These are phyloP conservation scores for Nitzschia palea DNA, from an alignment of 108 stramenopile species.

Conservation along the genomic window DNA sequence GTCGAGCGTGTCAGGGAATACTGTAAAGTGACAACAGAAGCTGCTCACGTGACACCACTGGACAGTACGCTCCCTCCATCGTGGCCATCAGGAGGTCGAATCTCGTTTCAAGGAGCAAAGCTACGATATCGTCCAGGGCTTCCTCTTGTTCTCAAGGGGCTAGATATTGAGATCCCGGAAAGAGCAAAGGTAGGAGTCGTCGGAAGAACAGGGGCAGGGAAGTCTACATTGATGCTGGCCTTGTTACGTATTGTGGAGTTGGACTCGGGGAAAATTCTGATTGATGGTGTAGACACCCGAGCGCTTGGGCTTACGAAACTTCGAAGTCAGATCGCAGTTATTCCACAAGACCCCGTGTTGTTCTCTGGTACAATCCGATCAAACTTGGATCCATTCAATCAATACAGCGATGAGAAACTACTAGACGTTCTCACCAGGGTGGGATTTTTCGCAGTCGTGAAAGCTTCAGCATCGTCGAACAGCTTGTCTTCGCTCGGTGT, in stretches of 20 bases:
- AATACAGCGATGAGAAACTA: constrained; percentile 54
- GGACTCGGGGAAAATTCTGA: constrained; percentile 63
- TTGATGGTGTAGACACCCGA: constrained; percentile 88
- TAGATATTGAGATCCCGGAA: constrained; percentile 67
- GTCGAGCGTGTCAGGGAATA: constrained; percentile 89
- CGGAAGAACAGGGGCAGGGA: constrained; percentile 75
- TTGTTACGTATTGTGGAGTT: constrained; percentile 80
- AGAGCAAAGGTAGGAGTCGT: constrained; percentile 82
- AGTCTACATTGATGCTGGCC: constrained; percentile 87
- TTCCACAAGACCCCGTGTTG: constrained; percentile 96
- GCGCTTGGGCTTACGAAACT: constrained; percentile 76
- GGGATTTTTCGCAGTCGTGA: constrained; percentile 39
- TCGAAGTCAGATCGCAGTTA: constrained; percentile 82
- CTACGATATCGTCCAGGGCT: constrained; percentile 82
- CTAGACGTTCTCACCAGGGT: constrained; percentile 72
- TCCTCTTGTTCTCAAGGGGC: constrained; percentile 90
- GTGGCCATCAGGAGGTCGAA: constrained; percentile 81
- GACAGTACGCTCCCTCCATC: constrained; percentile 35
- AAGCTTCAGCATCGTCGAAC: constrained; percentile 26
- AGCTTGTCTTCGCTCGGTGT: constrained; percentile 30
- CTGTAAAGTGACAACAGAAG: constrained; percentile 57
- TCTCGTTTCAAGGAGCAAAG: constrained; percentile 64
- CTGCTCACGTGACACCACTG: constrained; percentile 34
- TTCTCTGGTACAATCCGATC: constrained; percentile 88
- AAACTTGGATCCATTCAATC: constrained; percentile 93